A percentile compares a stretch with the other conserved stretches of the same genome.
phyloP scores from a whole-genome alignment of 257 asterid species.

The Jacaranda copaia region DNA sequence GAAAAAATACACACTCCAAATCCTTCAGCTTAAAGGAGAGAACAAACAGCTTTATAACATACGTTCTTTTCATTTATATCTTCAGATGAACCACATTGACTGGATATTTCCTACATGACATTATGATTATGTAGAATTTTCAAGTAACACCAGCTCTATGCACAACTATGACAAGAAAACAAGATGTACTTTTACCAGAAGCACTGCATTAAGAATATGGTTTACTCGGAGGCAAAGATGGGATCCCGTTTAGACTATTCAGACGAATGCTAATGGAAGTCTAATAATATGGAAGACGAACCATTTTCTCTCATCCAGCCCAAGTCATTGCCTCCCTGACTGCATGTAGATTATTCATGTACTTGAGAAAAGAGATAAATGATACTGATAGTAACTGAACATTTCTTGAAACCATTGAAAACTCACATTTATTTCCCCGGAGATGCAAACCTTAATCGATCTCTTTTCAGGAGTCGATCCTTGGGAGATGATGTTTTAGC shows the following conservation, averaged over 20 bases:
- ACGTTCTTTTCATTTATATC: conserved; percentile 29
- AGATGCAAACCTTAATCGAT: conserved; percentile 72
- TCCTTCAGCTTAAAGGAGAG: conserved; percentile 21
- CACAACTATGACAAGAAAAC: conserved; percentile 40
- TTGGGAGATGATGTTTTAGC: conserved; percentile 82
- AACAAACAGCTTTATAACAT: neutral
- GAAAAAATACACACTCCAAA: conserved; percentile 15
- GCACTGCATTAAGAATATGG: conserved; percentile 18
- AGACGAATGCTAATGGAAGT: conserved; percentile 9
- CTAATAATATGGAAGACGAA: conserved; percentile 18
- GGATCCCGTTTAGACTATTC: conserved; percentile 21
- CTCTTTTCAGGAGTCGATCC: conserved; percentile 64
- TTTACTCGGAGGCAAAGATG: conserved; percentile 21
- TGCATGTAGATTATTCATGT: conserved; percentile 3
- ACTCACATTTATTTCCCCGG: conserved; percentile 63
- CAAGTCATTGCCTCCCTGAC: conserved; percentile 6
- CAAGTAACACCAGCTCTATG: conserved; percentile 38
- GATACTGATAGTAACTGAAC: conserved; percentile 15
- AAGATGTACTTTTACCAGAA: conserved; percentile 25
- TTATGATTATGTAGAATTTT: conserved; percentile 10
- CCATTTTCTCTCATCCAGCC: conserved; percentile 20
- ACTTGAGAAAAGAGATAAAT: conserved; percentile 18
- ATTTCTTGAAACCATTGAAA: neutral
- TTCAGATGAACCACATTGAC: conserved; percentile 36
- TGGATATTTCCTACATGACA: conserved; percentile 32